These are phyloP conservation scores for Torulaspora gathmanii DNA, from an alignment of 805 yeast species.

Conservation along the genomic window DNA sequence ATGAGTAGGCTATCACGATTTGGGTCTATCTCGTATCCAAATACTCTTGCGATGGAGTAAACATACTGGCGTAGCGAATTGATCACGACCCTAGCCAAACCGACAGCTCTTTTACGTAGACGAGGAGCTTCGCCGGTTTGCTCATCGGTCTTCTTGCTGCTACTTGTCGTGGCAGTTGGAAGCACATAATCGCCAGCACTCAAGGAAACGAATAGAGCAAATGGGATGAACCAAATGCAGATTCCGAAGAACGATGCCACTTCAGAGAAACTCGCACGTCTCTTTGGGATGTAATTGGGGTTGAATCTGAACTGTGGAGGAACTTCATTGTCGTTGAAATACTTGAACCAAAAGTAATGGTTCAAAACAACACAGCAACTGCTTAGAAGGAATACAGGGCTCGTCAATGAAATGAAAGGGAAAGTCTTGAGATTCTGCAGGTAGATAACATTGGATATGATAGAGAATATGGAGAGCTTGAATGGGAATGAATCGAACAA, in stretches of 20 bases:
- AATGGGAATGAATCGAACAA: conserved; percentile 79
- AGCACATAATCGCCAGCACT: conserved; percentile 88
- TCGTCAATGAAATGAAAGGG: conserved; percentile 74
- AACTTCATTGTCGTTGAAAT: conserved; percentile 62
- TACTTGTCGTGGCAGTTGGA: conserved; percentile 46
- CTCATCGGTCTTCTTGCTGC: conserved; percentile 28
- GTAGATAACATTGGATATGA: conserved; percentile 68
- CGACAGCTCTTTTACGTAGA: conserved; percentile 46
- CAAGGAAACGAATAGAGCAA: conserved; percentile 82
- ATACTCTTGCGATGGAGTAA: conserved; percentile 44
- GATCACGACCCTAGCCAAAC: conserved; percentile 64
- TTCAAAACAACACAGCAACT: conserved; percentile 70
- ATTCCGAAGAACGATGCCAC: conserved; percentile 94
- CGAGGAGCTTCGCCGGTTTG: conserved; percentile 34
- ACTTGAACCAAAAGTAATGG: conserved; percentile 86
- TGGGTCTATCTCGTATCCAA: conserved; percentile 63
- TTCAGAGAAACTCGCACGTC: conserved; percentile 77
- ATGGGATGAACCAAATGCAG: conserved; percentile 91
- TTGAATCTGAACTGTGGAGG: conserved; percentile 63
- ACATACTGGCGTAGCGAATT: conserved; percentile 45
- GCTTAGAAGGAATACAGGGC: conserved; percentile 64
- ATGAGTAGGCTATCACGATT: conserved; percentile 42
- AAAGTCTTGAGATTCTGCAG: conserved; percentile 71
- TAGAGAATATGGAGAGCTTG: conserved; percentile 57
- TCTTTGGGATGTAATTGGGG: conserved; percentile 57